Evolutionary conservation across 805 yeast genomes (phyloP), one percentile per base, ranked within the genome.

Genomic region (Metschnikowia corniflorae): DNA sequence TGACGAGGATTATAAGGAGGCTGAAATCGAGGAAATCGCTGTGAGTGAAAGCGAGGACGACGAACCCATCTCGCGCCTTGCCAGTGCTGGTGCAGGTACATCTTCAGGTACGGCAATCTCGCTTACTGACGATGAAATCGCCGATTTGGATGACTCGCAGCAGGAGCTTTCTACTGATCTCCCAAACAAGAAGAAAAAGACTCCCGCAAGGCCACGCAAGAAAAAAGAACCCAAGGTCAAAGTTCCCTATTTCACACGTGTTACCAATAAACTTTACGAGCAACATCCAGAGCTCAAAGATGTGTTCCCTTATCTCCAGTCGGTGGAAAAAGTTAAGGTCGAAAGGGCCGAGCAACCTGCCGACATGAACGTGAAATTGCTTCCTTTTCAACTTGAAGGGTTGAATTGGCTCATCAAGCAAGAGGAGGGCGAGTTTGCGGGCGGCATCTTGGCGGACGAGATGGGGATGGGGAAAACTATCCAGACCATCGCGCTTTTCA

Each of bases 381-480:
- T 93, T 19, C 97, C 97, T 1, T 93, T 93, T 61, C 99, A 93
- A 61, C 66, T 78, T 12, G 99, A 93, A 65, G 98, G 98, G 14
- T 67, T 93, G 31, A 76, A 83, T 51, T 93, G 99, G 99, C 71
- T 93, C 42, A 49, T 76, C 10, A 71, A 77, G 32, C 97, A 91
- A 61, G 97, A 91, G 54, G 79, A 78, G 16, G 71, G 85, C 16
- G 73, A 70, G 28, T 91, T 83, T 59, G 70, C 75, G 12, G 98
- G 98, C 17, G 98, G 97, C 12, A 82, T 93, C 7, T 66, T 93
- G 31, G 97, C 98, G 5, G 99, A 93, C 66, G 99, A 93, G 61
- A 93, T 93, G 99, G 99, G 99, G 24, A 91, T 93, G 97, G 99
- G 99, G 45, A 93, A 93, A 53, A 93, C 99, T 0, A 89, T 93